These are phyloP conservation scores for Sclerotinia glacialis DNA, from an alignment of 2,329 filamentous ascomycete genomes.

Conservation along the genomic window DNA sequence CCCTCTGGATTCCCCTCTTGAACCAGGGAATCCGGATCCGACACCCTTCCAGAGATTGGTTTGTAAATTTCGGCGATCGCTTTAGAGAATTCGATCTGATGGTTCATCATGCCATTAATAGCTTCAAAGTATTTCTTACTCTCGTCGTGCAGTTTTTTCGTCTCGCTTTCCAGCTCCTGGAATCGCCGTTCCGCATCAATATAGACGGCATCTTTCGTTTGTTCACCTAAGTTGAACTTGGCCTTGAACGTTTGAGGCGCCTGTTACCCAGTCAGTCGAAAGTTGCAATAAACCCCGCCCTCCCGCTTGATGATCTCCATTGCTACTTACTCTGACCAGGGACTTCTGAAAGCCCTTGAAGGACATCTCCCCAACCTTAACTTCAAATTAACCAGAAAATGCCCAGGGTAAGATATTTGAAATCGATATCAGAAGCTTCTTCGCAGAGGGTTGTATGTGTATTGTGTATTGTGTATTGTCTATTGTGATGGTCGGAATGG, in stretches of 20 bases:
- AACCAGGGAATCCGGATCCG: constrained; percentile 80
- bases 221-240: constrained; percentile 92
- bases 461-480: background rate
- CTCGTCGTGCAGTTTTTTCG: constrained; percentile 95
- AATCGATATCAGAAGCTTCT: background rate
- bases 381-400: constrained; percentile 9
- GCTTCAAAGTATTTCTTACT: constrained; percentile 96
- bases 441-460: background rate
- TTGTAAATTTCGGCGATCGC: constrained; percentile 97
- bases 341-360: constrained; percentile 95
- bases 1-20: constrained; percentile 87
- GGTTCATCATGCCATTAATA: constrained; percentile 95
- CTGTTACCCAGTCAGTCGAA: constrained; percentile 42
- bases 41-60: constrained; percentile 92
- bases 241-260: constrained; percentile 89
- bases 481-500: constrained; percentile 7
- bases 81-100: constrained; percentile 98
- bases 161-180: constrained; percentile 89
- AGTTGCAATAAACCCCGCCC: constrained; percentile 31
- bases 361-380: constrained; percentile 63
- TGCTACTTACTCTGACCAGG: constrained; percentile 68
- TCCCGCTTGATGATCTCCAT: constrained; percentile 5
- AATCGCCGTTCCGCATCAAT: constrained; percentile 92
- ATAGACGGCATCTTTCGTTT: constrained; percentile 93
- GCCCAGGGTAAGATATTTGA: background rate